Evolutionary conservation across 768 basidiomycete genomes (phyloP).

Genomic region (Rhizopogon rudus): DNA sequence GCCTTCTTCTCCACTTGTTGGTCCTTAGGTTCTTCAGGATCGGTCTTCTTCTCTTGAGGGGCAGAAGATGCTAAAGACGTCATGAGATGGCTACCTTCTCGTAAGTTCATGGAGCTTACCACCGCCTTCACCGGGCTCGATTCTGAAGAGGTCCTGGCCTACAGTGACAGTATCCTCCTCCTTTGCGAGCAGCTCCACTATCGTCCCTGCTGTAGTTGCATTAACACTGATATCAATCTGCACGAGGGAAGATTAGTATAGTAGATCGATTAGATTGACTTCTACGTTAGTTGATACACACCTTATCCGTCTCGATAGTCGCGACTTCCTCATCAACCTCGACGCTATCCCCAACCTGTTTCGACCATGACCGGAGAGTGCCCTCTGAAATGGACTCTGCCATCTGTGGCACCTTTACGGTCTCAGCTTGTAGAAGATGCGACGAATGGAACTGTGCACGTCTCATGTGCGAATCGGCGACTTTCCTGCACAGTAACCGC

Average conservation of each 20-base stretch:
- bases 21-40: conserved; percentile 40
- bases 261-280: neutral
- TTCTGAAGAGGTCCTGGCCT: conserved; percentile 89
- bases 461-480: conserved; percentile 40
- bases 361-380: conserved; percentile 91
- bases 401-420: conserved; percentile 95
- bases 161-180: conserved; percentile 95
- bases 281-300: conserved; percentile 23
- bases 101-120: conserved; percentile 29
- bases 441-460: conserved; percentile 68
- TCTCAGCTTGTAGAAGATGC: conserved; percentile 70
- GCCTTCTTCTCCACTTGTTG: conserved; percentile 44
- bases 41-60: conserved; percentile 28
- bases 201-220: conserved; percentile 82
- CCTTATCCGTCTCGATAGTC: conserved; percentile 99
- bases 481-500: conserved; percentile 32
- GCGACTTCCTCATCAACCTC: conserved; percentile 93
- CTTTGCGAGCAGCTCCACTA: conserved; percentile 77
- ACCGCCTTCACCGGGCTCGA: conserved; percentile 75
- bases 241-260: conserved; percentile 5
- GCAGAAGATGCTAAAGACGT: conserved; percentile 24
- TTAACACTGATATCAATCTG: conserved; percentile 98
- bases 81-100: neutral
- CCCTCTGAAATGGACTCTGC: conserved; percentile 98
- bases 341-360: conserved; percentile 89